Conservation (phyloP, 768 basidiomycete genomes). For the Tulasnella sp. region DNA sequence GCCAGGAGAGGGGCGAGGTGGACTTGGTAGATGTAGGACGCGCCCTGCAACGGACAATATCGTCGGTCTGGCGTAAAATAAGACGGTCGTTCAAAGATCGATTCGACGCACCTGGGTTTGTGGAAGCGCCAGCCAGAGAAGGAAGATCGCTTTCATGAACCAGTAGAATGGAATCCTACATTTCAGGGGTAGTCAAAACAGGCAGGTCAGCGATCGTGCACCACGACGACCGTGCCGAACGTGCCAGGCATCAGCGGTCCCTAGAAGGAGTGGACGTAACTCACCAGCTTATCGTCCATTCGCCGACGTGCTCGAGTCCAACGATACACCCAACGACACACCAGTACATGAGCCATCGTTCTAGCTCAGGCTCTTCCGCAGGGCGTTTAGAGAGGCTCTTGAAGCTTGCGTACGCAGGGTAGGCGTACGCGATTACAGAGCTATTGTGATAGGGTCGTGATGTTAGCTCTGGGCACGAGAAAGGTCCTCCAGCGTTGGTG, state of each 20-base stretch:
- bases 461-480: neutral
- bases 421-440: constrained; percentile 68
- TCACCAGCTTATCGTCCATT: constrained; percentile 82
- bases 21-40: constrained; percentile 69
- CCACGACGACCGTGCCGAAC: neutral
- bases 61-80: neutral
- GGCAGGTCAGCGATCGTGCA: neutral
- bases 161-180: constrained; percentile 84
- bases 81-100: neutral
- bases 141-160: constrained; percentile 65
- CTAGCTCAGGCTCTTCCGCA: constrained; percentile 71
- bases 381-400: constrained; percentile 84
- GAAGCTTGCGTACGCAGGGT: constrained; percentile 94
- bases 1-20: constrained; percentile 78
- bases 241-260: neutral
- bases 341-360: constrained; percentile 98
- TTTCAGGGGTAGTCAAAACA: neutral
- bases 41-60: constrained; percentile 35
- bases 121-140: constrained; percentile 82
- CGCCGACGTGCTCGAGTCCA: constrained; percentile 69
- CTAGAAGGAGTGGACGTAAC: constrained; percentile 21
- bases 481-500: neutral
- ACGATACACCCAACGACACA: constrained; percentile 44
- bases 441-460: constrained; percentile 1
- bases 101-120: constrained; percentile 43